A percentile compares a stretch with the other conserved stretches of the same genome.
Evolutionary conservation across 768 basidiomycete genomes (phyloP).

Genomic region (Dentipellis fragilis): DNA sequence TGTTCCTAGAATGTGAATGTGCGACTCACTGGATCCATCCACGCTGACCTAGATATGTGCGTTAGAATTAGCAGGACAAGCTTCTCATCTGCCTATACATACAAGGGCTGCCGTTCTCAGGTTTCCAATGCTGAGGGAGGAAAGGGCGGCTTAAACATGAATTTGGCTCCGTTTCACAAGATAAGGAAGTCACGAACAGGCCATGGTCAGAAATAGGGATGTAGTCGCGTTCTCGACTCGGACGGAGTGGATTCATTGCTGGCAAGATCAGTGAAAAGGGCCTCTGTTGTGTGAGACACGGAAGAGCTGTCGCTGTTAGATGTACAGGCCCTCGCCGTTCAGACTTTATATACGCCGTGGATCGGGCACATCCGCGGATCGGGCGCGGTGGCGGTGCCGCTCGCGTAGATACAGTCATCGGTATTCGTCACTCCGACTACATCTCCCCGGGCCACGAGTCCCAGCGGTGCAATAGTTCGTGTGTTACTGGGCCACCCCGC

Average conservation of each 20-base stretch:
- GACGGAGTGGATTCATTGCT: slow-evolving; percentile 9
- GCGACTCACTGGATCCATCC: slow-evolving; percentile 61
- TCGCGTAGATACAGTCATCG: too few relatives aligned
- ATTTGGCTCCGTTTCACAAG: too few relatives aligned
- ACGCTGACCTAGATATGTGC: slow-evolving; percentile 42
- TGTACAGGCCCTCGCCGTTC: too few relatives aligned
- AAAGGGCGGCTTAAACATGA: background rate
- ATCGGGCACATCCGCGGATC: too few relatives aligned
- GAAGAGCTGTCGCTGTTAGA: too few relatives aligned
- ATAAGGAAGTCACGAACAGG: slow-evolving; percentile 35
- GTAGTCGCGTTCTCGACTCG: slow-evolving; percentile 48
- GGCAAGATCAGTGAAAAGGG: background rate
- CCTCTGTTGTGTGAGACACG: background rate
- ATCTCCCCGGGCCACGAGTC: too few relatives aligned
- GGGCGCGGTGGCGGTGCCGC: too few relatives aligned
- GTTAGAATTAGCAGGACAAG: background rate
- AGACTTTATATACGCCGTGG: too few relatives aligned
- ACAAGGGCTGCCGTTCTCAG: slow-evolving; percentile 72
- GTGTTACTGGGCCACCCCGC: too few relatives aligned
- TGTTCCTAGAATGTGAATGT: background rate
- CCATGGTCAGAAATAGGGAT: slow-evolving; percentile 72
- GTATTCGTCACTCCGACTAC: too few relatives aligned
- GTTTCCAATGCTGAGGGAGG: slow-evolving; percentile 59
- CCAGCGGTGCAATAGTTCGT: too few relatives aligned
- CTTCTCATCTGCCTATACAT: slow-evolving; percentile 12